These are phyloP conservation scores for Dictyostelium discoideum DNA, from an alignment of 78 protist species.

Conservation along the genomic window dicty_2.7 NC_007089.4:2521501-2522000, in stretches of 20 bases:
- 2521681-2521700: neutral
- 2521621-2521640: neutral
- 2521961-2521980: too few relatives aligned
- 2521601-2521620: neutral
- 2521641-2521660: neutral
- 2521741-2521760: neutral
- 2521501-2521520: neutral
- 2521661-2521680: neutral
- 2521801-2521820: neutral
- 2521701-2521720: neutral
- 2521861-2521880: constrained; percentile 40
- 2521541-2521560: neutral
- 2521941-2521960: too few relatives aligned
- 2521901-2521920: neutral
- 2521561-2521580: neutral
- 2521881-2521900: neutral
- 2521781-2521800: neutral
- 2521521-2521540: neutral
- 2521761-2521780: neutral
- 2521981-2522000: too few relatives aligned
- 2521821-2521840: neutral
- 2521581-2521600: neutral
- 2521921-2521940: neutral
- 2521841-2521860: neutral
- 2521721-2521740: neutral